Evolutionary conservation across 177 flowering plant species (phyloP), one percentile per base, ranked within the genome.

Genomic region (Vitis hybrid): DNA sequence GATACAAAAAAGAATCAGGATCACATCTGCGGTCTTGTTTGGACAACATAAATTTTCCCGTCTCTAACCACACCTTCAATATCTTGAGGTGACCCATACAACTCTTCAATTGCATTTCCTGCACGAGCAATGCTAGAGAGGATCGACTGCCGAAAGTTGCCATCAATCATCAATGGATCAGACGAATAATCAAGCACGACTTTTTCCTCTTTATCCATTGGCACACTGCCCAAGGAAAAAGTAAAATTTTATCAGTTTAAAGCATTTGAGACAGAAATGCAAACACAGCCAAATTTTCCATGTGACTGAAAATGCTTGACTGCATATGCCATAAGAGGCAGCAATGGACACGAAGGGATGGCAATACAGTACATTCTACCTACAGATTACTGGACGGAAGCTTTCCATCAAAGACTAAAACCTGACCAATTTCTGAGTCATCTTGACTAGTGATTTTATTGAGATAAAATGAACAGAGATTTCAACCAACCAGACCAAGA

Each of bases 21-120:
- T 88, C 73, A 93, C 97, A 95, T 84, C 78, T 95, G 98, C 2
- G 99, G 97, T 74, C 99, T 84, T 33, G 98, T 95, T 79, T 93
- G 99, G 77, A 95, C 99, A 56, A 93, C 97, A 71, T 82, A 90
- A 55, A 95, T 74, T 64, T 91, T 89, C 55, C 95, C 98, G 52
- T 93, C 98, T 81, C 77, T 86, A 5, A 95, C 85, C 10, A 91
- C 99, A 50, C 99, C 99, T 82, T 95, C 99, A 66, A 95, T 93
- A 74, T 95, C 99, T 79, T 95, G 99, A 2, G 99, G 85, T 62
- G 91, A 79, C 22, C 98, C 94, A 73, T 90, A 93, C 48, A 95
- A 78, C 63, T 91, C 90, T 72, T 95, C 99, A 6, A 95, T 95
- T 19, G 85, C 90, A 65, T 58, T 76, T 70, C 98, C 99, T 29